Percentiles rank a stretch among this genome's conserved stretches.
phyloP scores from a whole-genome alignment of 78 protist genomes.

The Bodo saltans region DNA sequence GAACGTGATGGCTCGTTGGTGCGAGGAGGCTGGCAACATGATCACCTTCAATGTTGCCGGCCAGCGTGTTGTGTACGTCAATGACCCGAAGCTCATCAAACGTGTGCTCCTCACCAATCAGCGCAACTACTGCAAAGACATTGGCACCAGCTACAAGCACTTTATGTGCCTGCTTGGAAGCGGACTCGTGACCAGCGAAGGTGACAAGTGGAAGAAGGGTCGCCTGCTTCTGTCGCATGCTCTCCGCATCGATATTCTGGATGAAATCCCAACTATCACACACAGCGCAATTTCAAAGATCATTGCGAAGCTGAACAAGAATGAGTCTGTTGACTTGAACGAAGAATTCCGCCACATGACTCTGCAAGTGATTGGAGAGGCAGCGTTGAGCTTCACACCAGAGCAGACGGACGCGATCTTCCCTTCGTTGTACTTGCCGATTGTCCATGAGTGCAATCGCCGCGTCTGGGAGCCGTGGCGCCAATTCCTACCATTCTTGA shows the following conservation, averaged over 20 bases:
- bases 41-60: neutral
- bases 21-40: neutral
- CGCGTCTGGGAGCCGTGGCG: conserved; percentile 28
- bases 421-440: conserved; percentile 29
- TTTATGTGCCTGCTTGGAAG: conserved; percentile 14
- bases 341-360: conserved; percentile 28
- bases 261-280: neutral
- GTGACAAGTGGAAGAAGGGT: neutral
- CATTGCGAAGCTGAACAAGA: neutral
- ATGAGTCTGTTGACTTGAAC: neutral
- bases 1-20: conserved; percentile 4
- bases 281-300: neutral
- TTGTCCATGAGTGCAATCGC: conserved; percentile 3
- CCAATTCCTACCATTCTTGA: neutral
- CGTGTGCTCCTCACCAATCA: neutral
- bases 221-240: conserved; percentile 1
- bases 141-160: neutral
- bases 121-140: conserved; percentile 24
- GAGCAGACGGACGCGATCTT: neutral
- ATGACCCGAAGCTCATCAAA: neutral
- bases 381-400: neutral
- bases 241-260: neutral
- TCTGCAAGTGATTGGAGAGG: conserved; percentile 21
- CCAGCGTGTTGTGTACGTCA: neutral
- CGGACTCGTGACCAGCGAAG: conserved; percentile 28